These are phyloP conservation scores for Cocos nucifera DNA, from an alignment of 176 grass and related monocot genomes.

Conservation along the genomic window DNA sequence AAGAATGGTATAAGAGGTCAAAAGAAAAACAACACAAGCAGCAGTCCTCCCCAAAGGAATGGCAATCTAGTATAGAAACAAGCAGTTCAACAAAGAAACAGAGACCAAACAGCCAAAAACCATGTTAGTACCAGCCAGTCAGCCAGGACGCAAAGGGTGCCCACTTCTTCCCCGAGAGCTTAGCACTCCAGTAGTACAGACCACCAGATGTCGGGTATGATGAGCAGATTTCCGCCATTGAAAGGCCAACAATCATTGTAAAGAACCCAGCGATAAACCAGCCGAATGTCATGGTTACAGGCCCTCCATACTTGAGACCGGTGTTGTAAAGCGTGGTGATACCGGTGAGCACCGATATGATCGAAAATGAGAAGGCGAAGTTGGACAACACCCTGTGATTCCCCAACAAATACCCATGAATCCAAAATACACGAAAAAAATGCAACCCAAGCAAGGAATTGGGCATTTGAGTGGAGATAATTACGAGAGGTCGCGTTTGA, in stretches of 20 bases:
- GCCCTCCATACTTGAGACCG: conserved; percentile 62
- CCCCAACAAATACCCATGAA: not conserved
- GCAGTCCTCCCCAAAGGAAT: not conserved
- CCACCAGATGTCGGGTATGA: conserved; percentile 91
- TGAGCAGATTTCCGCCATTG: conserved; percentile 97
- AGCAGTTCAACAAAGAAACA: too few relatives aligned
- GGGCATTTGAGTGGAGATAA: not conserved
- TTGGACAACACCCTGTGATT: conserved; percentile 61
- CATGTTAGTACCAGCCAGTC: conserved; percentile 62
- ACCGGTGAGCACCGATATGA: conserved; percentile 90
- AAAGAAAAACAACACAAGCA: too few relatives aligned
- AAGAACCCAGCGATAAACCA: conserved; percentile 81
- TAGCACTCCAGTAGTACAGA: conserved; percentile 86
- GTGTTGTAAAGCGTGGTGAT: conserved; percentile 86
- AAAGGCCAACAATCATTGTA: conserved; percentile 60
- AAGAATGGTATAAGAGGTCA: too few relatives aligned
- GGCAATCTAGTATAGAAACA: too few relatives aligned
- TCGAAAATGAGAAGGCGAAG: conserved; percentile 92
- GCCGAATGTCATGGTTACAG: conserved; percentile 63
- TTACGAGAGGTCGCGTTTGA: conserved; percentile 90
- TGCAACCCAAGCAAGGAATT: not conserved
- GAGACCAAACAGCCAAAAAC: not conserved
- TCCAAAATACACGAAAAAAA: not conserved
- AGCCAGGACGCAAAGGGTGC: conserved; percentile 84
- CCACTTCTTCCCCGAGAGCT: conserved; percentile 59